These are phyloP conservation scores for Diaporthe ilicicola DNA, from an alignment of 2,329 filamentous ascomycete genomes.

Conservation along the genomic window DNA sequence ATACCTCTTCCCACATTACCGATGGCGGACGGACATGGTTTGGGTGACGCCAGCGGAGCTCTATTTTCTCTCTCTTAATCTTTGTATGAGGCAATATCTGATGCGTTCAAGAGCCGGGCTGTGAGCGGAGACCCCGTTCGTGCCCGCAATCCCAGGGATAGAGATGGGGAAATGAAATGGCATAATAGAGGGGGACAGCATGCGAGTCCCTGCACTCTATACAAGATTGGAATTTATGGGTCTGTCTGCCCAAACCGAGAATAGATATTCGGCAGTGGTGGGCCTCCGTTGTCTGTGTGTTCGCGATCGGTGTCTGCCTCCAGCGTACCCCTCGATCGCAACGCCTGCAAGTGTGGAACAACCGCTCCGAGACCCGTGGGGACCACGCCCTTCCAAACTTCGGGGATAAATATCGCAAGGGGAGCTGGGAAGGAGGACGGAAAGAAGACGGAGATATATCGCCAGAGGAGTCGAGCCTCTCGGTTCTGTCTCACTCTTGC, in stretches of 20 bases:
- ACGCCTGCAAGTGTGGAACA: not conserved
- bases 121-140: conserved; percentile 29
- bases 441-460: not conserved
- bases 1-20: not conserved
- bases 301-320: not conserved
- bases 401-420: conserved; percentile 5
- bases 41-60: not conserved
- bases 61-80: not conserved
- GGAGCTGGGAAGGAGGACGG: no score
- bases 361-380: conserved; percentile 20
- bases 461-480: not conserved
- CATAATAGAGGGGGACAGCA: not conserved
- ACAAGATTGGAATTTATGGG: not conserved
- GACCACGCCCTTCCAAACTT: conserved; percentile 15
- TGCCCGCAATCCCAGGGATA: conserved; percentile 31
- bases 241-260: not conserved
- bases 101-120: not conserved
- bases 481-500: not conserved
- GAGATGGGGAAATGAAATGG: conserved; percentile 14
- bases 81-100: not conserved
- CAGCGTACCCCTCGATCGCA: not conserved
- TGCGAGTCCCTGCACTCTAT: conserved; percentile 1
- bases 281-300: not conserved
- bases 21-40: not conserved
- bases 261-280: not conserved